Conservation (phyloP, 768 basidiomycete species). For the Auricularia sp. region DNA sequence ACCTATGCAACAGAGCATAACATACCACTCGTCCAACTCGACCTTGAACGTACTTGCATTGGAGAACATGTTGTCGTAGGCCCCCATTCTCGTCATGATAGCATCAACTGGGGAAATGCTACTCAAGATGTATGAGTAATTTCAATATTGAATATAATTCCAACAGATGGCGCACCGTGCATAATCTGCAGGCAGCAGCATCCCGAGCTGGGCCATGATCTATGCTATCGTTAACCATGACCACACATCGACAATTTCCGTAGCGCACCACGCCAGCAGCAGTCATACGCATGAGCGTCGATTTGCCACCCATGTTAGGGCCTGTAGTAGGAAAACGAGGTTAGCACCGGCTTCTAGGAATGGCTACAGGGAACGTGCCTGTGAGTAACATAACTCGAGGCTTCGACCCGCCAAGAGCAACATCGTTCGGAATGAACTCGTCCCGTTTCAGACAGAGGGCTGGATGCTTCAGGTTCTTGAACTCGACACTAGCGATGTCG, state of each 20-base stretch:
- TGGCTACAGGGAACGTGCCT: conserved; percentile 34
- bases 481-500: conserved; percentile 72
- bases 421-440: conserved; percentile 88
- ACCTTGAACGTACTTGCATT: conserved; percentile 97
- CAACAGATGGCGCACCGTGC: conserved; percentile 46
- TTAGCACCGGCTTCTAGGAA: background rate
- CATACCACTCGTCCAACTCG: conserved; percentile 91
- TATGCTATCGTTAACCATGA: conserved; percentile 18
- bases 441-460: conserved; percentile 58
- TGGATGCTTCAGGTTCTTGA: conserved; percentile 84
- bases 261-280: conserved; percentile 72
- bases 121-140: conserved; percentile 1
- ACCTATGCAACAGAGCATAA: background rate
- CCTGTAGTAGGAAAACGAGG: conserved; percentile 30
- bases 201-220: conserved; percentile 93
- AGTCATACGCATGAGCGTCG: conserved; percentile 91
- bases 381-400: conserved; percentile 80
- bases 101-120: conserved; percentile 84
- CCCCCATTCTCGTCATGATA: conserved; percentile 96
- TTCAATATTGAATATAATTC: background rate
- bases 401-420: conserved; percentile 69
- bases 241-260: background rate
- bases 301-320: conserved; percentile 84
- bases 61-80: conserved; percentile 95
- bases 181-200: conserved; percentile 79